A percentile compares a stretch with the other conserved stretches of the same genome.
Conservation (phyloP, 306 rosid genomes). For the Cicer cuneatum region DNA sequence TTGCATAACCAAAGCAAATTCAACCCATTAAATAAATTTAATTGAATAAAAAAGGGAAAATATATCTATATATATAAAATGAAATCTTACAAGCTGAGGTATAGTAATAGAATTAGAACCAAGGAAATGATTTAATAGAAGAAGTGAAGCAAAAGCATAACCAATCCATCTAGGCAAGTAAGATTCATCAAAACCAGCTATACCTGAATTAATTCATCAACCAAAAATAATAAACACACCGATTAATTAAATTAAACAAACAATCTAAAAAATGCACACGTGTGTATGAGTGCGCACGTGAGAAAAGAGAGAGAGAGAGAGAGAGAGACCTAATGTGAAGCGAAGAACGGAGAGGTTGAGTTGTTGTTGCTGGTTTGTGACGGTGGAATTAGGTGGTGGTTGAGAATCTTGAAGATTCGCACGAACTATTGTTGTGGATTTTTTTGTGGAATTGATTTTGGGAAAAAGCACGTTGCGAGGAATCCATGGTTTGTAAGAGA, state of each 20-base stretch:
- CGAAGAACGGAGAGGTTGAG: slow-evolving; percentile 91
- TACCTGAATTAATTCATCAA: slow-evolving; percentile 54
- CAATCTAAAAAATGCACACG: background rate
- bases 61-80: background rate
- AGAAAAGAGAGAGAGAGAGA: slow-evolving; percentile 2
- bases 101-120: slow-evolving; percentile 63
- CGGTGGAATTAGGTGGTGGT: slow-evolving; percentile 40
- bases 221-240: slow-evolving; percentile 15
- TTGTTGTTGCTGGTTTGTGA: slow-evolving; percentile 46
- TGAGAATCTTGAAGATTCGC: slow-evolving; percentile 65
- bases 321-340: slow-evolving; percentile 73
- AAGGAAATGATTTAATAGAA: slow-evolving; percentile 70
- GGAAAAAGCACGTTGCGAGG: slow-evolving; percentile 46
- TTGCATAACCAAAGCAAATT: background rate
- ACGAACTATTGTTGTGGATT: slow-evolving; percentile 41
- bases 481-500: slow-evolving; percentile 47
- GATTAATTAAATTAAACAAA: background rate
- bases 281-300: background rate
- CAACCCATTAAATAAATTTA: background rate
- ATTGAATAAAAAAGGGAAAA: background rate
- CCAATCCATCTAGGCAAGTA: slow-evolving; percentile 98
- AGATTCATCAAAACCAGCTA: slow-evolving; percentile 93
- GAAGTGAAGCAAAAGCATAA: slow-evolving; percentile 86
- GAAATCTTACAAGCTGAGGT: slow-evolving; percentile 64
- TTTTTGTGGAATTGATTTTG: slow-evolving; percentile 40